Evolutionary conservation across 306 rosid species (phyloP).

Genomic region (Lagenaria siceraria): DNA sequence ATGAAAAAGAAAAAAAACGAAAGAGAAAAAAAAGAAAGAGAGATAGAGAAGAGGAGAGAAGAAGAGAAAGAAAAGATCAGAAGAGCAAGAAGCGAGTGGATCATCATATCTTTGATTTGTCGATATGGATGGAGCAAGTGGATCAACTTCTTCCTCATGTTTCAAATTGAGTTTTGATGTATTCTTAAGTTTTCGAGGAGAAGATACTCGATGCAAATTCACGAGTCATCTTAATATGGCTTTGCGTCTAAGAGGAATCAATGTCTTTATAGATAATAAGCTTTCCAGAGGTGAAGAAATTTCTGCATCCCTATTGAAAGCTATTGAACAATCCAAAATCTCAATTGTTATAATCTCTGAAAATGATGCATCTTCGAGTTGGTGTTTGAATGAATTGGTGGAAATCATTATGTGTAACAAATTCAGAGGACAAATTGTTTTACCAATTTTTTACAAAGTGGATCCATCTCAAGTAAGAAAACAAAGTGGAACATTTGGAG

Average conservation of each 20-base stretch:
- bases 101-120: no score
- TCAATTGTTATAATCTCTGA: neutral
- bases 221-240: neutral
- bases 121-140: neutral
- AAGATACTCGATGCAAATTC: neutral
- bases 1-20: no score
- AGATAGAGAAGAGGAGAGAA: no score
- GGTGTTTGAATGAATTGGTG: no score
- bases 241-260: neutral
- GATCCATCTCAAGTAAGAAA: neutral
- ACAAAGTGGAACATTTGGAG: neutral
- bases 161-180: neutral
- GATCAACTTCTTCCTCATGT: neutral
- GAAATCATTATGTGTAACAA: no score
- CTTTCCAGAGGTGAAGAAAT: constrained; percentile 2
- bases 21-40: no score
- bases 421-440: no score
- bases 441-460: no score
- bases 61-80: no score
- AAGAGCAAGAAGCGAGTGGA: no score
- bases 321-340: neutral
- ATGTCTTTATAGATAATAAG: neutral
- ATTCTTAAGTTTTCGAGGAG: neutral
- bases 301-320: neutral
- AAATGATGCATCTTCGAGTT: no score